Percentiles rank a stretch among this genome's conserved stretches.
phyloP scores from a whole-genome alignment of 345 rosid species.

The Isatis tinctoria region DNA sequence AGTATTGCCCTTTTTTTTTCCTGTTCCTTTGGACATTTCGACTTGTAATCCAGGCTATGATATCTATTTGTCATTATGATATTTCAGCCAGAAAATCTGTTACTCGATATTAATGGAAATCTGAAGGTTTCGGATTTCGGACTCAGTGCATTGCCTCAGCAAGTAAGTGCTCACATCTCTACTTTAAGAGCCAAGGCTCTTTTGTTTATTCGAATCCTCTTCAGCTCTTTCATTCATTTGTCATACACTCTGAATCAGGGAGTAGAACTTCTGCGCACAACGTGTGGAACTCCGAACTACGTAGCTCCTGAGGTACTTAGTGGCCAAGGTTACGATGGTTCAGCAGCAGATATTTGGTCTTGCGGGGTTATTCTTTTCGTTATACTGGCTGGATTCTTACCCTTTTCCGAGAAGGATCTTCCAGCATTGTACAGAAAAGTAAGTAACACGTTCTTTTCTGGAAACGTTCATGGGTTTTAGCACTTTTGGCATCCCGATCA shows the following conservation, averaged over 20 bases:
- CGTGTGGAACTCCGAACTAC: constrained; percentile 98
- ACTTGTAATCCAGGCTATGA: constrained; percentile 18
- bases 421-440: constrained; percentile 75
- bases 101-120: constrained; percentile 68
- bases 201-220: background rate
- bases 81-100: constrained; percentile 84
- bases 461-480: background rate
- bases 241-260: constrained; percentile 47
- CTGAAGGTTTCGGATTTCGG: constrained; percentile 97
- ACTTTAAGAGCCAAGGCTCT: background rate
- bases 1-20: constrained; percentile 32
- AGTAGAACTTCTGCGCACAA: constrained; percentile 84
- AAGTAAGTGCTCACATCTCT: constrained; percentile 55
- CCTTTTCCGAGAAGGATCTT: constrained; percentile 76
- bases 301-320: constrained; percentile 90
- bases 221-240: constrained; percentile 20
- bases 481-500: background rate
- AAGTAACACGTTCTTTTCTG: constrained; percentile 1
- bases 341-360: constrained; percentile 94
- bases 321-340: constrained; percentile 76
- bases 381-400: constrained; percentile 83
- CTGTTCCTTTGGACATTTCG: background rate
- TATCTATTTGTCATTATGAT: background rate
- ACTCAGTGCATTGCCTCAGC: constrained; percentile 90
- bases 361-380: constrained; percentile 92